Conservation (phyloP, 768 basidiomycete genomes). For the Chlorophyllum brunneum region DNA sequence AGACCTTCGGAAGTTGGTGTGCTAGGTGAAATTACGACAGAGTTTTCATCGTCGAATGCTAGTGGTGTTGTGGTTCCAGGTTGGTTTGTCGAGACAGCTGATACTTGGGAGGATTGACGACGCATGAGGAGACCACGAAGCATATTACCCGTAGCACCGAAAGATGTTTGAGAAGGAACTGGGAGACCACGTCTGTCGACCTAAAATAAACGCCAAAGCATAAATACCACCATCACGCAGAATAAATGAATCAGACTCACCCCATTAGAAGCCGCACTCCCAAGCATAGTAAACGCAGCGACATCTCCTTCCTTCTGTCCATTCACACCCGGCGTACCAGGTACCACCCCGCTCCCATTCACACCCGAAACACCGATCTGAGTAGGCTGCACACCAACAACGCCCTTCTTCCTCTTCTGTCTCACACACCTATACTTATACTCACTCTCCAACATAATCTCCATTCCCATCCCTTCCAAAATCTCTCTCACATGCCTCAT, state of each 20-base stretch:
- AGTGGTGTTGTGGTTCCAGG: conserved; percentile 23
- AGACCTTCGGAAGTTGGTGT: not conserved
- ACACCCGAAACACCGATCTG: conserved; percentile 36
- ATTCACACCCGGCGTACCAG: conserved; percentile 22
- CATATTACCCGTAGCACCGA: conserved; percentile 71
- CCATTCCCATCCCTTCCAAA: conserved; percentile 86
- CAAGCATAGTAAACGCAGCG: conserved; percentile 74
- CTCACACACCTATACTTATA: conserved; percentile 88
- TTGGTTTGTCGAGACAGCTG: conserved; percentile 36
- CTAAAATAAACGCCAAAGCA: conserved; percentile 34
- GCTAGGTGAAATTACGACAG: conserved; percentile 27
- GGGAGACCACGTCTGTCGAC: conserved; percentile 89
- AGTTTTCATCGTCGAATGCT: conserved; percentile 47
- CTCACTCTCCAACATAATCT: conserved; percentile 83
- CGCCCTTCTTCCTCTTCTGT: conserved; percentile 64
- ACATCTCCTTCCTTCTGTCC: conserved; percentile 31
- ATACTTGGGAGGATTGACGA: conserved; percentile 84
- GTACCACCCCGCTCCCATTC: conserved; percentile 23
- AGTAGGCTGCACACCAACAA: conserved; percentile 23
- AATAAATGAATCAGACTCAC: conserved; percentile 40
- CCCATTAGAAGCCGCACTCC: conserved; percentile 82
- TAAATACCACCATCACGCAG: not conserved
- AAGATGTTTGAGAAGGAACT: conserved; percentile 70
- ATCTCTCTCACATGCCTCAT: conserved; percentile 81
- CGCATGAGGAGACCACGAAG: conserved; percentile 87